Conservation (phyloP, 257 asterid genomes). For the Capsicum pubescens region DNA sequence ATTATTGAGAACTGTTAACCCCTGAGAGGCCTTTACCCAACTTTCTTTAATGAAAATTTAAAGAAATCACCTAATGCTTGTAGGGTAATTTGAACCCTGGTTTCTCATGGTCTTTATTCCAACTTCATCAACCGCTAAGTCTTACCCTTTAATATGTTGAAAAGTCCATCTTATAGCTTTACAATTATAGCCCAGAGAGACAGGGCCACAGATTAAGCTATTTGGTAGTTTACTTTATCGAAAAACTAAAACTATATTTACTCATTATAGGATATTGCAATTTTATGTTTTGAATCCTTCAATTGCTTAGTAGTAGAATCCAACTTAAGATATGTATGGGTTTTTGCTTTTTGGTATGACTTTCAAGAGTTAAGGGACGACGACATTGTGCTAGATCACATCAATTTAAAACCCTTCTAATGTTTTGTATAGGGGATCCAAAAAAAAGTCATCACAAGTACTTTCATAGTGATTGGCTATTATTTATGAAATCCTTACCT, state of each 20-base stretch:
- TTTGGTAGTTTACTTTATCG: conserved; percentile 14
- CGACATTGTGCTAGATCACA: not conserved
- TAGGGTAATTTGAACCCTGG: not conserved
- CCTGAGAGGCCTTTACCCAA: not conserved
- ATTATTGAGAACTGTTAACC: conserved; percentile 1
- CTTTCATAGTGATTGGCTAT: not conserved
- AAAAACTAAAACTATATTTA: conserved; percentile 4
- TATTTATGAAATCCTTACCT: not conserved
- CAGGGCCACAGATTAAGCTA: conserved; percentile 10
- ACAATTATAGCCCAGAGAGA: not conserved
- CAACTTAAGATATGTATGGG: not conserved
- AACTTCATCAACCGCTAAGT: not conserved
- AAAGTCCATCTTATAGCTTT: not conserved
- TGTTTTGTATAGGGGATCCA: not conserved
- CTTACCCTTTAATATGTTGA: not conserved
- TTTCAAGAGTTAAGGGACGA: not conserved
- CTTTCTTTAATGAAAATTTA: not conserved
- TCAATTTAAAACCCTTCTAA: not conserved
- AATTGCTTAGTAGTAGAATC: not conserved
- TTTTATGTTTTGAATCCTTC: conserved; percentile 9
- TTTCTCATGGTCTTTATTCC: not conserved
- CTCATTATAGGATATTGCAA: conserved; percentile 4
- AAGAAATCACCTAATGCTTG: not conserved
- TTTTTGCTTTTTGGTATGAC: not conserved
- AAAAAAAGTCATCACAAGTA: conserved; percentile 13